These are phyloP conservation scores for Closterium sp. DNA, from an alignment of 139 green algal genomes.

Conservation along the genomic window DNA sequence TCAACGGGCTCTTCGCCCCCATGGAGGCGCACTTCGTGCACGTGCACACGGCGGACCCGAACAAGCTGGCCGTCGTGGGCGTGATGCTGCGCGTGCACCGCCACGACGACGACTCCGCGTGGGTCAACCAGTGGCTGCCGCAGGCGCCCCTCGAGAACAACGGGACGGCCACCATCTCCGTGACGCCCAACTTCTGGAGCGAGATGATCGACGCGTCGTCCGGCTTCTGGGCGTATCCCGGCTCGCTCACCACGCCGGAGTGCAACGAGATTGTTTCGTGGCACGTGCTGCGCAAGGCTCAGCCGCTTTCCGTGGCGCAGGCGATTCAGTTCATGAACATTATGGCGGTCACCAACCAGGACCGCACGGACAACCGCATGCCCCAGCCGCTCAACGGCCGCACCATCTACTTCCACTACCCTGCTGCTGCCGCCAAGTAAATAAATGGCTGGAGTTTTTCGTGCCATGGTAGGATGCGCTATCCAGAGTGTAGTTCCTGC, in stretches of 20 bases:
- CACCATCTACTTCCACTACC: not conserved
- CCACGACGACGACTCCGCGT: conserved; percentile 8
- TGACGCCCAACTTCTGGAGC: not conserved
- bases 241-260: conserved; percentile 4
- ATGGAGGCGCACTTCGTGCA: conserved; percentile 33
- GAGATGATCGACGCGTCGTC: not conserved
- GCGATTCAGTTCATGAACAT: conserved; percentile 2
- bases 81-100: conserved; percentile 1
- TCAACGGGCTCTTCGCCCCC: conserved; percentile 19
- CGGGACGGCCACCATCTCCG: not conserved
- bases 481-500: not conserved
- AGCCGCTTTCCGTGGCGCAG: conserved; percentile 11
- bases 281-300: not conserved
- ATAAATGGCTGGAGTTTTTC: not conserved
- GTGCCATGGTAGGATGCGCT: not conserved
- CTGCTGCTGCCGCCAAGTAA: not conserved
- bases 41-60: not conserved
- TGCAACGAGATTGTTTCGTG: conserved; percentile 11
- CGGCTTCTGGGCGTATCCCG: not conserved
- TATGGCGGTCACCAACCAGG: conserved; percentile 7
- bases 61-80: conserved; percentile 23
- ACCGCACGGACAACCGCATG: conserved; percentile 7
- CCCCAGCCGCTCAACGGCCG: conserved; percentile 11
- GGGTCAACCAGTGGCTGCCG: not conserved
- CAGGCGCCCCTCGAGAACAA: not conserved